Percentiles rank a stretch among this genome's conserved stretches.
Conservation (phyloP, 331 rosid genomes). For the Dryas integrifolia region DNA sequence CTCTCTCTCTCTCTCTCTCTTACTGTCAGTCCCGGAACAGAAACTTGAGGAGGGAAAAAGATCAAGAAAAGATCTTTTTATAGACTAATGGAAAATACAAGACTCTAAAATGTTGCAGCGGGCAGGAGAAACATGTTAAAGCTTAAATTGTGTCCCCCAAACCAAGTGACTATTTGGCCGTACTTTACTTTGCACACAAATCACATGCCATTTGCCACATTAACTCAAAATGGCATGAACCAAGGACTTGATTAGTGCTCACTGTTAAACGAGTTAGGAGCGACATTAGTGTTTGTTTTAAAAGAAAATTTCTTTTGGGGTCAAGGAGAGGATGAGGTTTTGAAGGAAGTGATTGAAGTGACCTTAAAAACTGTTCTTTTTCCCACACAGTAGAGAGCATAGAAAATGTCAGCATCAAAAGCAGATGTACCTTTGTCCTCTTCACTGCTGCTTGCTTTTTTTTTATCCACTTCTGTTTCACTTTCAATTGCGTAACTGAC, state of each 20-base stretch:
- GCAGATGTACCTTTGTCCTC: conserved; percentile 12
- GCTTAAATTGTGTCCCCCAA: conserved; percentile 12
- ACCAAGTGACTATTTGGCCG: conserved; percentile 8
- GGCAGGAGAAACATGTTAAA: conserved; percentile 24
- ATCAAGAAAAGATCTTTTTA: conserved; percentile 6
- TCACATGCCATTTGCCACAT: background rate
- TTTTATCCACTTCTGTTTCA: background rate
- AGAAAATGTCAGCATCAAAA: conserved; percentile 12
- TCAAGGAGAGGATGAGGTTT: background rate
- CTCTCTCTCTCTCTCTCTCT: conserved; percentile 2
- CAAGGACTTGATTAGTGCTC: background rate
- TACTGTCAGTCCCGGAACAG: conserved; percentile 25
- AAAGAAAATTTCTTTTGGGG: background rate
- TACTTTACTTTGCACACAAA: background rate
- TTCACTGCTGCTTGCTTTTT: background rate
- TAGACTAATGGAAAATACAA: background rate
- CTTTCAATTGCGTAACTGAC: conserved; percentile 24
- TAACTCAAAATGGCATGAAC: background rate
- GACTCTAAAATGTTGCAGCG: conserved; percentile 14
- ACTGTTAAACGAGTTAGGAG: too few relatives aligned
- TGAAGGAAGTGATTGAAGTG: conserved; percentile 16
- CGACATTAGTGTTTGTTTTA: background rate
- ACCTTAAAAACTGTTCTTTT: conserved; percentile 7
- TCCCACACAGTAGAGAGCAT: background rate
- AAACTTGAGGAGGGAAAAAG: conserved; percentile 28